A percentile compares a stretch with the other conserved stretches of the same genome.
Conservation (phyloP, 106 monocot species). For the Dioscorea zingiberensis region DNA sequence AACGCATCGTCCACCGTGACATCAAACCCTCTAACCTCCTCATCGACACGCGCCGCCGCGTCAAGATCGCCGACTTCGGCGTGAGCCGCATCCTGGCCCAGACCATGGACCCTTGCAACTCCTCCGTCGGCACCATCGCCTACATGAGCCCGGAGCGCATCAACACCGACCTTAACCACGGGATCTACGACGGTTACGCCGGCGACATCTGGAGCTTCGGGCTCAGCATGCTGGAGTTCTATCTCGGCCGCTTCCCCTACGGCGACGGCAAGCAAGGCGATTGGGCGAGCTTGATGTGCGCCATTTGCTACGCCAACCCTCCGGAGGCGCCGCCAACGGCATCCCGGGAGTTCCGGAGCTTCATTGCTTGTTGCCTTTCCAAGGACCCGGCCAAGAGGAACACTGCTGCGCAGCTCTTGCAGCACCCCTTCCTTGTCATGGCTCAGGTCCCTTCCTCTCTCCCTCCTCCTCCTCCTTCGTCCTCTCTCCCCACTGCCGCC, state of each 20-base stretch:
- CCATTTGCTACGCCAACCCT: conserved; percentile 72
- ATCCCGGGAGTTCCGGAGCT: conserved; percentile 58
- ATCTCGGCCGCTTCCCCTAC: conserved; percentile 68
- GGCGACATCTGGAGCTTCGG: conserved; percentile 98
- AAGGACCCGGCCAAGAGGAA: conserved; percentile 51
- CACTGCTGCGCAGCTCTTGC: conserved; percentile 58
- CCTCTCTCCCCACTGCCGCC: neutral
- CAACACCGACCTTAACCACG: conserved; percentile 85
- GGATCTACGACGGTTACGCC: conserved; percentile 75
- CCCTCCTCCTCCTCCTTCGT: neutral
- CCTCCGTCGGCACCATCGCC: conserved; percentile 87
- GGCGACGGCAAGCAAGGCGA: conserved; percentile 79
- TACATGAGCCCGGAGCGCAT: conserved; percentile 99
- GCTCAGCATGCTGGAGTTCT: conserved; percentile 84
- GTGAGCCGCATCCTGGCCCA: conserved; percentile 81
- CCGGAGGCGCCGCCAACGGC: conserved; percentile 61
- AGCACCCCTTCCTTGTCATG: conserved; percentile 65
- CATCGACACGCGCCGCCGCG: conserved; percentile 42
- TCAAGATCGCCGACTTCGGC: conserved; percentile 97
- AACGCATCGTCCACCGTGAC: conserved; percentile 85
- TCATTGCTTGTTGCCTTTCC: conserved; percentile 66
- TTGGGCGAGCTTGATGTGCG: conserved; percentile 84
- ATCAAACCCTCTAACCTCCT: conserved; percentile 92
- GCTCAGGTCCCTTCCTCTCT: neutral
- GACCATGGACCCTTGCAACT: conserved; percentile 88